Conservation (phyloP, 768 basidiomycete species). For the Amanita polypyramis region DNA sequence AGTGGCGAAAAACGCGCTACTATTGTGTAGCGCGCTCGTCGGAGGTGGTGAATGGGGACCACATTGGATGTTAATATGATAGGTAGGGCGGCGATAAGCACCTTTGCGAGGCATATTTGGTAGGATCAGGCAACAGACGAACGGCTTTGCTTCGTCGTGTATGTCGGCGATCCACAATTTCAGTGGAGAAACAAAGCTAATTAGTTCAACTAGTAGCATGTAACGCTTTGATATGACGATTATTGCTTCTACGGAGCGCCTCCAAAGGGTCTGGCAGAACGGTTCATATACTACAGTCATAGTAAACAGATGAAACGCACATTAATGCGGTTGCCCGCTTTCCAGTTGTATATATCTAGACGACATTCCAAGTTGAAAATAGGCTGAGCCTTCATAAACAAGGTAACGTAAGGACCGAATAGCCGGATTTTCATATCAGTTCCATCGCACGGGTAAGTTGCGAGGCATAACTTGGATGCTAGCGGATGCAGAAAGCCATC, state of each 20-base stretch:
- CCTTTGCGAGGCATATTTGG: background rate
- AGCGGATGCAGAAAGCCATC: constrained; percentile 36
- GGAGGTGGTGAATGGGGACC: constrained; percentile 26
- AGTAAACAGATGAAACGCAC: background rate
- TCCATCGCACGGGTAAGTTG: background rate
- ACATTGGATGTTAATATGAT: background rate
- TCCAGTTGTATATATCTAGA: background rate
- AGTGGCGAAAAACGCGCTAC: constrained; percentile 33
- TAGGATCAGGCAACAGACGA: background rate
- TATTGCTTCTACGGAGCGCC: background rate
- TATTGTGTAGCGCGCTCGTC: constrained; percentile 23
- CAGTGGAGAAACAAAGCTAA: background rate
- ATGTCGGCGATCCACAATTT: background rate
- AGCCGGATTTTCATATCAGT: background rate
- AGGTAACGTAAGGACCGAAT: constrained; percentile 2
- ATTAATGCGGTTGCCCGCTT: background rate
- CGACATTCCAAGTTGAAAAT: background rate
- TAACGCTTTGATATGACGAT: constrained; percentile 4
- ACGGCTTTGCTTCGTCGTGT: background rate
- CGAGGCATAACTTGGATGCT: constrained; percentile 14
- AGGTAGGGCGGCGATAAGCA: background rate
- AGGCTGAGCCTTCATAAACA: background rate
- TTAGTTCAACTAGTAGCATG: background rate
- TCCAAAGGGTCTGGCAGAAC: background rate
- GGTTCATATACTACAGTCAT: background rate